Conservation (phyloP, 139 green algal species). For the Pleodorina starrii region DNA sequence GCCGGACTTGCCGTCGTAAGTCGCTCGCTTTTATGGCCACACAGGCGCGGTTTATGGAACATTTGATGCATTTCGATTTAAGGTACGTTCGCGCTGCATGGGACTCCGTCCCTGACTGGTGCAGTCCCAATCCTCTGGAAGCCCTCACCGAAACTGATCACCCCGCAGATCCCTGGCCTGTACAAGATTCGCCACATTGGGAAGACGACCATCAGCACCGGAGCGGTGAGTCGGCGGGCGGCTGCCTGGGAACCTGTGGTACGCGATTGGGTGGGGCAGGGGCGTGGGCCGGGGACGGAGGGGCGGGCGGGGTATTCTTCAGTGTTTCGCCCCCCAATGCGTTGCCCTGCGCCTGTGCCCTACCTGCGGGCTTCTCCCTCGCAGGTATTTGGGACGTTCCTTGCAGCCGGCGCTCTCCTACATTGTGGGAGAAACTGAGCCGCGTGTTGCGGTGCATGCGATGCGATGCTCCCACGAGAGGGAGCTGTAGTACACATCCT, state of each 20-base stretch:
- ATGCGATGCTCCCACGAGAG: not conserved
- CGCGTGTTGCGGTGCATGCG: too few species aligned
- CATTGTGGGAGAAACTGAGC: conserved; percentile 56
- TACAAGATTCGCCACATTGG: conserved; percentile 63
- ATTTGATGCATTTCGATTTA: conserved; percentile 55
- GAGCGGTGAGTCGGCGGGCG: conserved; percentile 50
- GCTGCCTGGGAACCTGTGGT: not conserved
- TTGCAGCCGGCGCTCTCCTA: conserved; percentile 54
- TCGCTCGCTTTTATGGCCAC: not conserved
- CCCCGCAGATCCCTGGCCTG: conserved; percentile 56
- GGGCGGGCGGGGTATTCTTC: too few species aligned
- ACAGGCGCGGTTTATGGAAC: conserved; percentile 59
- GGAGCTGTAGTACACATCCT: too few species aligned
- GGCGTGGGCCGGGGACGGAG: too few species aligned
- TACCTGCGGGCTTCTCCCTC: too few species aligned
- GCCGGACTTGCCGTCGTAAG: not conserved
- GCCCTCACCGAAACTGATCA: too few species aligned
- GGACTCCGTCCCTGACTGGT: too few species aligned
- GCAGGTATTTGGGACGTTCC: conserved; percentile 63
- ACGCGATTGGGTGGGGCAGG: too few species aligned
- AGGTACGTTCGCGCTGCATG: conserved; percentile 39
- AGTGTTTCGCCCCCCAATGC: too few species aligned
- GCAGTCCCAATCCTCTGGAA: too few species aligned
- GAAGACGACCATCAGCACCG: conserved; percentile 56
- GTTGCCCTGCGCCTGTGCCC: too few species aligned